Evolutionary conservation across 2,329 filamentous ascomycete genomes (phyloP).

Genomic region (Aquanectria penicillioides): DNA sequence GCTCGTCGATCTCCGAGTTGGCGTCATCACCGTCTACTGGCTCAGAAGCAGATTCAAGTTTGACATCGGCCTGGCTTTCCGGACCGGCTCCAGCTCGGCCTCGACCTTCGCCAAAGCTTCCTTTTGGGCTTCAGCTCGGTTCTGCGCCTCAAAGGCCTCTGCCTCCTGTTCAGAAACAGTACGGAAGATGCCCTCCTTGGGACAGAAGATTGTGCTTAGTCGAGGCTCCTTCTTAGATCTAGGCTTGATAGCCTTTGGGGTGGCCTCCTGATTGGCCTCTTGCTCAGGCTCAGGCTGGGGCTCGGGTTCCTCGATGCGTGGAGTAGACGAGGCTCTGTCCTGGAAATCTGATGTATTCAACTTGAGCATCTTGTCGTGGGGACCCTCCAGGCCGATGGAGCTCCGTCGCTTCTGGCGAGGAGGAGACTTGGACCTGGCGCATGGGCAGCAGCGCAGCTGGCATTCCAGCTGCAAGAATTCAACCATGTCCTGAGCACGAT

Average conservation of each 20-base stretch:
- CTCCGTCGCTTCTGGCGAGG: conserved; percentile 38
- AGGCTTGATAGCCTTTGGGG: conserved; percentile 30
- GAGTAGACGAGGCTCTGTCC: conserved; percentile 26
- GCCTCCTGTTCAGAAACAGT: conserved; percentile 66
- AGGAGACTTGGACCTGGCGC: conserved; percentile 53
- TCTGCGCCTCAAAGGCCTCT: conserved; percentile 52
- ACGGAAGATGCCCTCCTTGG: conserved; percentile 71
- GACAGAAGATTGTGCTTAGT: conserved; percentile 67
- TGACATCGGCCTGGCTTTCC: conserved; percentile 16
- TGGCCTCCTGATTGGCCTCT: conserved; percentile 22
- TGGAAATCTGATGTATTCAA: conserved; percentile 46
- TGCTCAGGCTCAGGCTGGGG: conserved; percentile 11
- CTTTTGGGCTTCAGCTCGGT: conserved; percentile 33
- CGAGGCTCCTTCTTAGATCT: conserved; percentile 53
- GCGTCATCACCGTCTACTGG: conserved; percentile 1
- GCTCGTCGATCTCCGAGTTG: conserved; percentile 43
- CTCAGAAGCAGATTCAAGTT: conserved; percentile 6
- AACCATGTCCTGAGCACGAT: conserved; percentile 76
- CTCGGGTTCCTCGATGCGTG: conserved; percentile 33
- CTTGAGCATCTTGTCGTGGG: conserved; percentile 47
- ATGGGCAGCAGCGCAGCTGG: conserved; percentile 72
- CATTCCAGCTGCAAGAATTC: conserved; percentile 83
- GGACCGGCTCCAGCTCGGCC: not conserved
- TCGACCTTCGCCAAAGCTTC: conserved; percentile 30
- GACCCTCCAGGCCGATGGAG: conserved; percentile 38